Conservation (phyloP, 2,329 filamentous ascomycete genomes). For the Mycocentrospora acerina region DNA sequence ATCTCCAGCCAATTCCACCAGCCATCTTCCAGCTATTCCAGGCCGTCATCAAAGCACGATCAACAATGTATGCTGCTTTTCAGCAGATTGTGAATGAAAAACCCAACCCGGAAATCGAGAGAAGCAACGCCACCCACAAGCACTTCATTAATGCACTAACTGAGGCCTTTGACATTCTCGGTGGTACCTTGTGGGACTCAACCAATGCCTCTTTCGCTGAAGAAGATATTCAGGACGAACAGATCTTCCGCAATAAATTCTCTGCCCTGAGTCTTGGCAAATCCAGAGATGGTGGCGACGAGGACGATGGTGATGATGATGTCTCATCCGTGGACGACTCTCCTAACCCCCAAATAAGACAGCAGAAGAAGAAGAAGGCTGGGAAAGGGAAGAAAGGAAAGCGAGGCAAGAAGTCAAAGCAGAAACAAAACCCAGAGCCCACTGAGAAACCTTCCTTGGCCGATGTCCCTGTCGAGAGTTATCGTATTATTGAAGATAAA, state of each 20-base stretch:
- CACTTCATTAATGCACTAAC: slow-evolving; percentile 48
- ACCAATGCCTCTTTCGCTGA: slow-evolving; percentile 7
- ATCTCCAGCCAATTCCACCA: slow-evolving; percentile 36
- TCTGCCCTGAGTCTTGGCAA: slow-evolving; percentile 10
- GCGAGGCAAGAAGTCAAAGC: slow-evolving; percentile 27
- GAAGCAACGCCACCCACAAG: slow-evolving; percentile 46
- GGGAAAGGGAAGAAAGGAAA: slow-evolving; percentile 33
- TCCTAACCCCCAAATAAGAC: slow-evolving; percentile 15
- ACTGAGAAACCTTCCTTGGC: slow-evolving; percentile 24
- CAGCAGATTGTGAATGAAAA: slow-evolving; percentile 33
- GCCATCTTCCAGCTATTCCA: slow-evolving; percentile 42
- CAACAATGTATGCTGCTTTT: slow-evolving; percentile 29
- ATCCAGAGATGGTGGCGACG: no score
- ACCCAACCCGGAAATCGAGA: slow-evolving; percentile 41
- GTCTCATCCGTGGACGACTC: slow-evolving; percentile 8
- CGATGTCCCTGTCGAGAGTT: slow-evolving; percentile 49
- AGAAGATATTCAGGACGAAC: slow-evolving; percentile 14
- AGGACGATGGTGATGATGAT: slow-evolving; percentile 6
- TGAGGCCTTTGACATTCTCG: slow-evolving; percentile 41
- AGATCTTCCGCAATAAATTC: slow-evolving; percentile 14
- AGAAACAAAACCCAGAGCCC: slow-evolving; percentile 16
- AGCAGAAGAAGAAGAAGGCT: slow-evolving; percentile 15
- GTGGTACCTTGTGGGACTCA: slow-evolving; percentile 31
- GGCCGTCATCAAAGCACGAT: slow-evolving; percentile 42
- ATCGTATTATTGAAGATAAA: slow-evolving; percentile 46